Conservation (phyloP, 345 rosid genomes). For the Gynandropsis gynandra region DNA sequence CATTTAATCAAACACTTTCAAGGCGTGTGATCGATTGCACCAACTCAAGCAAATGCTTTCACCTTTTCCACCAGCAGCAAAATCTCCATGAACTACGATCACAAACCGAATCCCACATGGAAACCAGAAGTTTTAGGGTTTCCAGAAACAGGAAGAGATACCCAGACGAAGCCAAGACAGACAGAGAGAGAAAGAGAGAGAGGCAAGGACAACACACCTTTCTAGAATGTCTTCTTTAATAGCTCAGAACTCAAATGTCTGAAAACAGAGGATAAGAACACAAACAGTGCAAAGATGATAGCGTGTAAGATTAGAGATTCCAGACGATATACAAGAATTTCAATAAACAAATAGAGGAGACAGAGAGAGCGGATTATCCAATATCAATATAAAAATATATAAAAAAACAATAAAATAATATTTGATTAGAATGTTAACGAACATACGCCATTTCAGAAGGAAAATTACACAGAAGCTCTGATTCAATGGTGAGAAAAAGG, state of each 20-base stretch:
- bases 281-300: conserved; percentile 22
- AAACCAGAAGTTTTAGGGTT: conserved; percentile 8
- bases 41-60: conserved; percentile 9
- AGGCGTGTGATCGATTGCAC: conserved; percentile 19
- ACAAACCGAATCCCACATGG: neutral
- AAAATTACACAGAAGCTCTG: conserved; percentile 2
- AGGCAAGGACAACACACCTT: conserved; percentile 18
- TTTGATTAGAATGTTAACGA: conserved; percentile 8
- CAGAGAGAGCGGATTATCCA: conserved; percentile 17
- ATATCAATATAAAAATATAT: conserved; percentile 11
- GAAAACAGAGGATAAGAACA: neutral
- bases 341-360: conserved; percentile 22
- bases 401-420: conserved; percentile 14
- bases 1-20: conserved; percentile 37
- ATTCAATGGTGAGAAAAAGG: conserved; percentile 22
- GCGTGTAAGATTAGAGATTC: conserved; percentile 44
- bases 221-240: conserved; percentile 4
- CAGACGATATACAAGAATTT: conserved; percentile 15
- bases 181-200: neutral
- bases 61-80: conserved; percentile 12
- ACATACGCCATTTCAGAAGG: conserved; percentile 12
- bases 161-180: neutral
- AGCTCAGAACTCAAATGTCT: conserved; percentile 15
- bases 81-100: neutral
- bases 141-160: conserved; percentile 6